Evolutionary conservation across 1,139 yeast genomes (phyloP), one percentile per base, ranked within the genome.

Genomic region (Blastobotrys buckinghamii): DNA sequence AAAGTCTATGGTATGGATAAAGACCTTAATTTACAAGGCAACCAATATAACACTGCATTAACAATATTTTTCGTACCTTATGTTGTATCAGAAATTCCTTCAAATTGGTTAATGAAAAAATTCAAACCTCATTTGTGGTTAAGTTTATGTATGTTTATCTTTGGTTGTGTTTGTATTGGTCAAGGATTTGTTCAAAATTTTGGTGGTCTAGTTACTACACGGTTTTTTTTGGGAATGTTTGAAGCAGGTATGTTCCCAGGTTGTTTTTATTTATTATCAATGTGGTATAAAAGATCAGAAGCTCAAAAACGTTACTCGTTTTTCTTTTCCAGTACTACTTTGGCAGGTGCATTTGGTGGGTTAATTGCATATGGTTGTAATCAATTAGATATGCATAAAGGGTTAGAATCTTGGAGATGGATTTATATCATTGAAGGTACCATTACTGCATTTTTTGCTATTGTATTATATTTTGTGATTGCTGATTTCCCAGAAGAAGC

Each of bases 271-370:
- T 73, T 83, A 49, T 70, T 83, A 56, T 71, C 85, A 34, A 66
- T 67, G 65, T 72, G 74, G 72, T 70, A 71, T 64, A 71, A 81
- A 33, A 73, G 81, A 50, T 68, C 66, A 15, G 90, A 84, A 64
- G 78, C 86, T 15, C 89, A 82, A 64, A 76, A 80, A 60, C 69
- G 92, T 49, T 82, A 81, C 62, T 76, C 83, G 12, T 76, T 80
- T 45, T 84, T 84, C 65, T 83, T 83, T 66, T 51, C 84, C 40
- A 83, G 87, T 44, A 79, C 87, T 13, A 76, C 83, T 58, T 72
- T 84, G 52, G 84, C 90, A 24, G 89, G 92, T 62, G 95, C 90
- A 3, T 84, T 85, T 66, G 84, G 88, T 49, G 94, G 95, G 50
- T 78, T 87, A 46, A 76, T 86, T 52, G 86, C 86, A 26, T 79